These are phyloP conservation scores for Dacryopinax spathularia DNA, from an alignment of 768 basidiomycete genomes.

Conservation along the genomic window DNA sequence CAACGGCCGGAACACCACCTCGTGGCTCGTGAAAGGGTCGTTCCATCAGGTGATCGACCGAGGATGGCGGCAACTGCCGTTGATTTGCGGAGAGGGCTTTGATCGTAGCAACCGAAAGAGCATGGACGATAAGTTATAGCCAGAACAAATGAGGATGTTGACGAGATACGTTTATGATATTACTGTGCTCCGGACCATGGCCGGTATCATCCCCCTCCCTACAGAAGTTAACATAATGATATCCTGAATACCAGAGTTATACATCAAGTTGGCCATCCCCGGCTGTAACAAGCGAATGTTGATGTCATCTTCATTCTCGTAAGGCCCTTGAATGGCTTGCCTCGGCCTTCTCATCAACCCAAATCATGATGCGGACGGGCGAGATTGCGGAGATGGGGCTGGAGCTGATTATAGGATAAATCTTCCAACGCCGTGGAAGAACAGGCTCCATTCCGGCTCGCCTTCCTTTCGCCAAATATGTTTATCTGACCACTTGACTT, in stretches of 20 bases:
- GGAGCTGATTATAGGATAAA: conserved; percentile 16
- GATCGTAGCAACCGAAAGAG: not conserved
- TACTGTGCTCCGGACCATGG: not conserved
- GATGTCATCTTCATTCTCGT: too few species aligned
- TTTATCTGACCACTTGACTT: conserved; percentile 35
- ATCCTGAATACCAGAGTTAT: not conserved
- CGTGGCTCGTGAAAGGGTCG: too few species aligned
- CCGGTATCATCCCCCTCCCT: not conserved
- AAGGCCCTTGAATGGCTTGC: too few species aligned
- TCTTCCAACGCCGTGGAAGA: conserved; percentile 45
- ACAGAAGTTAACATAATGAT: not conserved
- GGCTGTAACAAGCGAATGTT: too few species aligned
- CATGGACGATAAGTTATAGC: not conserved
- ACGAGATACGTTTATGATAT: not conserved
- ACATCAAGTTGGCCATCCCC: too few species aligned
- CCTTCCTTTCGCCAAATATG: conserved; percentile 32
- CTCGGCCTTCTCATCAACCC: too few species aligned
- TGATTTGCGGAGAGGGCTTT: not conserved
- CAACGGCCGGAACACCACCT: too few species aligned
- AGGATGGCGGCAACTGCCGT: not conserved
- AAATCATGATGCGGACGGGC: too few species aligned
- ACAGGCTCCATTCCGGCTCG: conserved; percentile 44
- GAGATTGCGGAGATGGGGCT: too few species aligned
- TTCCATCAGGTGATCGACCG: too few species aligned
- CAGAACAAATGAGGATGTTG: not conserved